Conservation (phyloP, 78 protist species). For the Dictyostelium firmibasis region DNA sequence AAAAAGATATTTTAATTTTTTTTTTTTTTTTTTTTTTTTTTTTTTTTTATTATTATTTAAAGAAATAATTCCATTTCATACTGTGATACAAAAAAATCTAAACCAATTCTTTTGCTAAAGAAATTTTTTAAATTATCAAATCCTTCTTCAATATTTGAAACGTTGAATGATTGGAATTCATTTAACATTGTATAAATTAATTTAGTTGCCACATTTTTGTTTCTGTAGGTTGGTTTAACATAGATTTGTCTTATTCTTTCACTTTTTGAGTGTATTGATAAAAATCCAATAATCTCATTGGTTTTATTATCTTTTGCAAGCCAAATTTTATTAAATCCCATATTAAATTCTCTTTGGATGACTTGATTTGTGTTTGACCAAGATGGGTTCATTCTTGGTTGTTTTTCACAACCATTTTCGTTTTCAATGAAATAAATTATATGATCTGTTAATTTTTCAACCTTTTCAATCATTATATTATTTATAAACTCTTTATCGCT, state of each 20-base stretch:
- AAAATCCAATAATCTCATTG: background rate
- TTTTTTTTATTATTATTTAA: background rate
- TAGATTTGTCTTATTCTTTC: constrained; percentile 1
- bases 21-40: background rate
- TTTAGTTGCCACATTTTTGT: background rate
- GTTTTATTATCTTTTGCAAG: background rate
- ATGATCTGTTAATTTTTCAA: background rate
- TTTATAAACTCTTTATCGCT: background rate
- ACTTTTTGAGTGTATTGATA: background rate
- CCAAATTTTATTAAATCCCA: background rate
- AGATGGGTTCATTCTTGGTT: background rate
- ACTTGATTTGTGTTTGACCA: background rate
- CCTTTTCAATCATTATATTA: background rate
- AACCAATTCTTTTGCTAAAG: background rate
- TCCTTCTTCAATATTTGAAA: background rate
- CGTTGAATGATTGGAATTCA: background rate
- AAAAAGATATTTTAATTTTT: no score
- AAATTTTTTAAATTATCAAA: background rate
- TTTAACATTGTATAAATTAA: background rate
- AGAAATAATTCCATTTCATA: background rate
- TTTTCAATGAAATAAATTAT: background rate
- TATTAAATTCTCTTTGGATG: background rate
- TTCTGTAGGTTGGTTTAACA: background rate
- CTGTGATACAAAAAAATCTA: background rate
- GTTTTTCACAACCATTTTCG: background rate